Evolutionary conservation across 371 early-diverging fungal genomes (phyloP).

Genomic region (Mortierella sp.): DNA sequence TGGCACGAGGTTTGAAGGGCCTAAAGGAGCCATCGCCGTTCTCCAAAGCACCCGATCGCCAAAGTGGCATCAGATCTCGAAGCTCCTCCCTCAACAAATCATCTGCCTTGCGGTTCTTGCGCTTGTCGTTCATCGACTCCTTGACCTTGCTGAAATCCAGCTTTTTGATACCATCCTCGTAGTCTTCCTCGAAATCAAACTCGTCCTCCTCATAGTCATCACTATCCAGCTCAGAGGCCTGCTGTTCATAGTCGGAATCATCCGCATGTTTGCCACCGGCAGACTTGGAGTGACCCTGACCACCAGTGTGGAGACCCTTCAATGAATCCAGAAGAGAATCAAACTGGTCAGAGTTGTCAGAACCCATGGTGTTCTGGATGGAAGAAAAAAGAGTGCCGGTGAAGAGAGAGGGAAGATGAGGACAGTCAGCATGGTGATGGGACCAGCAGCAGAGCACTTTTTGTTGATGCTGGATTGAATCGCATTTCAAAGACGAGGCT

Average conservation of each 20-base stretch:
- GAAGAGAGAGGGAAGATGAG: not conserved
- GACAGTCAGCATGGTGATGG: not conserved
- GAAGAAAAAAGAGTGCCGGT: not conserved
- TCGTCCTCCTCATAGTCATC: slow-evolving; percentile 40
- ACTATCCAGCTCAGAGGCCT: slow-evolving; percentile 28
- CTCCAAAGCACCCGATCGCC: slow-evolving; percentile 44
- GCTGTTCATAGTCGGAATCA: slow-evolving; percentile 44
- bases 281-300: slow-evolving; percentile 32
- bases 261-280: slow-evolving; percentile 19
- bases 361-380: slow-evolving; percentile 37
- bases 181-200: slow-evolving; percentile 51
- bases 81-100: slow-evolving; percentile 45
- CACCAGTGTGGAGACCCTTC: slow-evolving; percentile 33
- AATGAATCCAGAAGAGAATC: slow-evolving; percentile 40
- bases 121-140: slow-evolving; percentile 30
- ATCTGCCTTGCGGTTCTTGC: slow-evolving; percentile 42
- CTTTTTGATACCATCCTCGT: slow-evolving; percentile 42
- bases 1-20: slow-evolving; percentile 39
- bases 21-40: slow-evolving; percentile 39
- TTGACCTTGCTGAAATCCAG: slow-evolving; percentile 32
- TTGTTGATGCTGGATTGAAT: not conserved
- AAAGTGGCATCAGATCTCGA: slow-evolving; percentile 41
- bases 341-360: slow-evolving; percentile 20
- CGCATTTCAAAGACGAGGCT: not conserved
- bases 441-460: not conserved